A percentile compares a stretch with the other conserved stretches of the same genome.
Evolutionary conservation across 225 moss, liverwort and hornwort genomes (phyloP).

Genomic region (Marchantia polymorpha): DNA sequence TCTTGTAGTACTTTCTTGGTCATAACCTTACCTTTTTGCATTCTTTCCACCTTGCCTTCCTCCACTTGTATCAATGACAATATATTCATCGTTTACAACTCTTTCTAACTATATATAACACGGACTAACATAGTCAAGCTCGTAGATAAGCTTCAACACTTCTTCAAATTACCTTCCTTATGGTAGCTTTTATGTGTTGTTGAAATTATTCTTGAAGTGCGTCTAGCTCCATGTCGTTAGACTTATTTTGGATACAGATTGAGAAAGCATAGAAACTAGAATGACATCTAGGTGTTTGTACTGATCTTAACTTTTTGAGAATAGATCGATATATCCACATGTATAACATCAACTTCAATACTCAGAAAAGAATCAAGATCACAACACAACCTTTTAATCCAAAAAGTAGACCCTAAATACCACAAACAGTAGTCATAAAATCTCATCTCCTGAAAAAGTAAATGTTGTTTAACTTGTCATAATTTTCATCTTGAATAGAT

Average conservation of each 20-base stretch:
- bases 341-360: background rate
- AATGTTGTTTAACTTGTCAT: too few relatives aligned
- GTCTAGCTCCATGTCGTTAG: conserved; percentile 75
- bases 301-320: background rate
- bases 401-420: background rate
- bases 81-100: background rate
- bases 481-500: too few relatives aligned
- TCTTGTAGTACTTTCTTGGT: conserved; percentile 96
- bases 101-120: background rate
- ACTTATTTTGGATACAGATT: conserved; percentile 52
- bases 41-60: conserved; percentile 97
- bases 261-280: background rate
- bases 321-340: background rate
- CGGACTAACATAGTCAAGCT: background rate
- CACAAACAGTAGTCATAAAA: background rate
- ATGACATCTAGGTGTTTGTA: background rate
- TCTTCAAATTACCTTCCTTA: conserved; percentile 69
- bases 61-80: conserved; percentile 59
- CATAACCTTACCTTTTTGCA: conserved; percentile 85
- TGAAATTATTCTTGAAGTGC: conserved; percentile 94
- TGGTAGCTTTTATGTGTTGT: conserved; percentile 90
- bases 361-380: background rate
- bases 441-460: background rate
- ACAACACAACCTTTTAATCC: background rate
- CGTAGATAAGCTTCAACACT: conserved; percentile 17